phyloP scores from a whole-genome alignment of 1,284 basidiomycete genomes.

The Phenoliferia sp. region DNA sequence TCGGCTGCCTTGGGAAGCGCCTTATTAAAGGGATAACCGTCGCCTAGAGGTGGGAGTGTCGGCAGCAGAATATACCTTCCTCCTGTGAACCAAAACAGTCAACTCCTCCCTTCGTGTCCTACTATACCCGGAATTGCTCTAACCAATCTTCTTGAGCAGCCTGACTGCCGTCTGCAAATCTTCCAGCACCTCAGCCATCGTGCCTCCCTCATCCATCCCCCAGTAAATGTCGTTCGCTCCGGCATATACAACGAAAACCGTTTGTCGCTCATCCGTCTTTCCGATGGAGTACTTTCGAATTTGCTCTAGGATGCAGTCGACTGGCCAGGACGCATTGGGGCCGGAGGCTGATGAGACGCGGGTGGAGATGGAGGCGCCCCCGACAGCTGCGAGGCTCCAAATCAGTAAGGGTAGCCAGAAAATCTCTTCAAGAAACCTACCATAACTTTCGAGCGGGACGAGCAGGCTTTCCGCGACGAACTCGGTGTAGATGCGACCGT shows the following conservation, averaged over 20 bases:
- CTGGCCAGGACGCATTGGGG: constrained; percentile 12
- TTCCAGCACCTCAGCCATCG: constrained; percentile 1
- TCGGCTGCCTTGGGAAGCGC: constrained; percentile 12
- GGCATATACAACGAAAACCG: constrained; percentile 14
- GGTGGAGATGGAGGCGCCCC: constrained; percentile 12
- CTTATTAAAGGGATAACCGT: constrained; percentile 15
- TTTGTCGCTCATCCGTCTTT: constrained; percentile 16
- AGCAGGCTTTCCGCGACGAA: constrained; percentile 11
- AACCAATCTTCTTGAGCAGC: constrained; percentile 10
- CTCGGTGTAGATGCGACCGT: constrained; percentile 14
- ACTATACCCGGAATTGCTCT: neutral
- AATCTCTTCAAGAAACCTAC: neutral
- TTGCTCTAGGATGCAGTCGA: constrained; percentile 20
- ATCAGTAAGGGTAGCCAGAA: neutral
- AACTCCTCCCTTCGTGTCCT: neutral
- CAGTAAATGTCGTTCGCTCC: constrained; percentile 19
- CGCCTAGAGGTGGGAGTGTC: constrained; percentile 17
- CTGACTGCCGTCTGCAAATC: constrained; percentile 7
- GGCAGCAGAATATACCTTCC: constrained; percentile 14
- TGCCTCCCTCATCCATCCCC: constrained; percentile 1
- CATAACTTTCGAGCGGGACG: constrained; percentile 10
- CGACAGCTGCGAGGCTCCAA: neutral
- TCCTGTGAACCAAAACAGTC: neutral
- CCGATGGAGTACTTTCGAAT: constrained; percentile 15
- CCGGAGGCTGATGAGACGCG: constrained; percentile 11